phyloP scores from a whole-genome alignment of 441 rosid genomes.

The Bocquillonia castaneifolia region DNA sequence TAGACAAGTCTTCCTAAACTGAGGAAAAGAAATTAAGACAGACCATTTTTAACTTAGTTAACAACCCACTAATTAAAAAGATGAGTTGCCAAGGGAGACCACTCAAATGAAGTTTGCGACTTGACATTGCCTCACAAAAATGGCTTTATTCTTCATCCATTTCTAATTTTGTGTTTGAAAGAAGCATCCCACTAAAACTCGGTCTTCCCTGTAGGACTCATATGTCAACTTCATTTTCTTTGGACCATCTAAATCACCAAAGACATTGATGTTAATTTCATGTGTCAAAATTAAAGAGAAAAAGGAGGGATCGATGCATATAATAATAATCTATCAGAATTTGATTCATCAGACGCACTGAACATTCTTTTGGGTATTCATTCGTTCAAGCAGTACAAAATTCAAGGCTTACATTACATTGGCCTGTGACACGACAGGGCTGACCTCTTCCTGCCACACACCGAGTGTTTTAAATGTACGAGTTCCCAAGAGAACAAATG shows the following conservation, averaged over 20 bases:
- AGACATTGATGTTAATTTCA: not conserved
- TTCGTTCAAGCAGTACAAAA: not conserved
- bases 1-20: not conserved
- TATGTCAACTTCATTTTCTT: slow-evolving; percentile 8
- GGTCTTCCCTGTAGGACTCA: not conserved
- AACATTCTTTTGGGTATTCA: not conserved
- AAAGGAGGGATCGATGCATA: not conserved
- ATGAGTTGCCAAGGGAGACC: not conserved
- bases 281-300: not conserved
- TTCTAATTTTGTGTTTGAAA: not conserved
- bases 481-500: not conserved
- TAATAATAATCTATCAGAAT: not conserved
- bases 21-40: not conserved
- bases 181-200: not conserved
- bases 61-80: slow-evolving; percentile 3
- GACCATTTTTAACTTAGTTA: not conserved
- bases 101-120: not conserved
- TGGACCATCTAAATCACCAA: not conserved
- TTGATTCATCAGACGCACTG: not conserved
- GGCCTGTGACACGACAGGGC: not conserved
- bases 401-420: not conserved
- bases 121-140: not conserved
- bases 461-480: not conserved
- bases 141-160: not conserved
- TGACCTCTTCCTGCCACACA: not conserved